These are phyloP conservation scores for Leptographium procerum DNA, from an alignment of 2,329 filamentous ascomycete genomes.

Conservation along the genomic window DNA sequence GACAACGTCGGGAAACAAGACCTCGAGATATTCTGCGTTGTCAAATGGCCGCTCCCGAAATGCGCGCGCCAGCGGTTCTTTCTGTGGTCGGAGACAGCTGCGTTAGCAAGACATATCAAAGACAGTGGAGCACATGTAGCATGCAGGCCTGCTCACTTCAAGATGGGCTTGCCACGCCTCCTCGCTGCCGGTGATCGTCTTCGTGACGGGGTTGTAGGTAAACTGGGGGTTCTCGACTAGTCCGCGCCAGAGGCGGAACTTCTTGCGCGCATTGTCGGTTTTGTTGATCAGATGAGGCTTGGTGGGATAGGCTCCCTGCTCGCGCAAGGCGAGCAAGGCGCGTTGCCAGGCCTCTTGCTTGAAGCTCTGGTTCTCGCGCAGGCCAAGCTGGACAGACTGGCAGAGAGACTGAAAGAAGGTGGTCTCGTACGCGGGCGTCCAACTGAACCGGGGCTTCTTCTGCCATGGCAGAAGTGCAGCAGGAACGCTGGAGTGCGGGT, in stretches of 20 bases:
- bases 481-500: constrained; percentile 9
- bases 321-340: constrained; percentile 40
- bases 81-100: constrained; percentile 22
- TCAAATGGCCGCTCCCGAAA: constrained; percentile 47
- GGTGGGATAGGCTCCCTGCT: constrained; percentile 45
- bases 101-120: constrained; percentile 2
- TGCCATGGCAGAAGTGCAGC: constrained; percentile 11
- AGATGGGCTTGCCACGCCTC: constrained; percentile 47
- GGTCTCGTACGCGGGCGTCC: constrained; percentile 46
- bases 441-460: constrained; percentile 43
- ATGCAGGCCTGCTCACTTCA: constrained; percentile 31
- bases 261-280: constrained; percentile 51
- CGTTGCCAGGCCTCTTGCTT: constrained; percentile 51
- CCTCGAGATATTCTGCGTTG: constrained; percentile 49
- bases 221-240: constrained; percentile 47
- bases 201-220: constrained; percentile 36
- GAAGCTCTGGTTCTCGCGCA: constrained; percentile 40
- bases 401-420: constrained; percentile 51
- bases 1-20: constrained; percentile 48
- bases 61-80: constrained; percentile 46
- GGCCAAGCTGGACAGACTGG: constrained; percentile 45
- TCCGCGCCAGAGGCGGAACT: constrained; percentile 50
- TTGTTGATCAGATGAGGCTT: constrained; percentile 54
- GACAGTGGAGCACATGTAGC: neutral
- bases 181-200: constrained; percentile 43